Evolutionary conservation across 2,329 filamentous ascomycete genomes (phyloP).

Genomic region (Thermothelomyces thermophilus): DNA sequence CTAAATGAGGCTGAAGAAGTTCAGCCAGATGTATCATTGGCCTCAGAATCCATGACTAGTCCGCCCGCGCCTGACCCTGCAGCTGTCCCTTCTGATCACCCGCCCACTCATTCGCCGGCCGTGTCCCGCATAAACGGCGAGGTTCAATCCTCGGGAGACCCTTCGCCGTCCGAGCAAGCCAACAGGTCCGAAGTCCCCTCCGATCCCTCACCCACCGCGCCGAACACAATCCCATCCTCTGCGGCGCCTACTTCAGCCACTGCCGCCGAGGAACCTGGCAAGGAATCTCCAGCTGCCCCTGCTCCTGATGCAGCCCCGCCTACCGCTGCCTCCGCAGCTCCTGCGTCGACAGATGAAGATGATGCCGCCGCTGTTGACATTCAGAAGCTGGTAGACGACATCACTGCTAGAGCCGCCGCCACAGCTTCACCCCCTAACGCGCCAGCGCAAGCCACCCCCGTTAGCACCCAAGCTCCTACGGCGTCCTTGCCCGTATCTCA

Average conservation of each 20-base stretch:
- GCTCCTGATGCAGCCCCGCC: constrained; percentile 10
- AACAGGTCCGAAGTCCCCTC: constrained; percentile 2
- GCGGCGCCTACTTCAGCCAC: constrained; percentile 8
- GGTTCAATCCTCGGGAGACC: constrained; percentile 1
- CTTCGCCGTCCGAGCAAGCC: constrained; percentile 14
- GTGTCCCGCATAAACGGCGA: constrained; percentile 13
- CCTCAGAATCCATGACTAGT: constrained; percentile 38
- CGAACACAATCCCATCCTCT: constrained; percentile 14
- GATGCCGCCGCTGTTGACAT: constrained; percentile 28
- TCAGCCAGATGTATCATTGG: constrained; percentile 40
- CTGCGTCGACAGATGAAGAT: constrained; percentile 22
- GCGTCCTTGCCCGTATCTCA: constrained; percentile 21
- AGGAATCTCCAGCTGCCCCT: constrained; percentile 12
- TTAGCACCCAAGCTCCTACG: constrained; percentile 16
- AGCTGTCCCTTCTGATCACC: constrained; percentile 26
- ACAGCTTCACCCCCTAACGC: constrained; percentile 17
- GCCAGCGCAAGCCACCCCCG: constrained; percentile 17
- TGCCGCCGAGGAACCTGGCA: constrained; percentile 6
- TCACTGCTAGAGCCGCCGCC: constrained; percentile 27
- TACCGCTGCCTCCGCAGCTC: constrained; percentile 7
- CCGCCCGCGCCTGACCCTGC: constrained; percentile 34
- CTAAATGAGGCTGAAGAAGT: constrained; percentile 27
- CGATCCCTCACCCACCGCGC: constrained; percentile 8
- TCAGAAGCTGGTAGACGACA: constrained; percentile 33
- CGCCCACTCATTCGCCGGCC: constrained; percentile 15